Conservation (phyloP, 306 rosid genomes). For the Casuarina cunninghamiana region DNA sequence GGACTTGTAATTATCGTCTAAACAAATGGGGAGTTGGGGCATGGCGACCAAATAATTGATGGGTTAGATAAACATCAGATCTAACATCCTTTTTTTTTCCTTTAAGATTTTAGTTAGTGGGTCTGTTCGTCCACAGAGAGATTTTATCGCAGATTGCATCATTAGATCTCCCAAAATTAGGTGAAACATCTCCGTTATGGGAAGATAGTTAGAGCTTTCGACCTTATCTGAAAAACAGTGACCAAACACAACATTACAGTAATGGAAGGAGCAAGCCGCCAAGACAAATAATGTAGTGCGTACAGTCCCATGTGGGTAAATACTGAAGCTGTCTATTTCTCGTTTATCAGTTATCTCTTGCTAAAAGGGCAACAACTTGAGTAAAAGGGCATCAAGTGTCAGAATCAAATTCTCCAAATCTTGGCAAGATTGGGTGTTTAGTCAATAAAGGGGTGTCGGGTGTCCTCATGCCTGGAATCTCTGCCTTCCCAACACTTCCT, state of each 20-base stretch:
- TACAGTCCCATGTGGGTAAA: slow-evolving; percentile 45
- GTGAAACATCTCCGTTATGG: not conserved
- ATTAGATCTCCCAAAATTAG: not conserved
- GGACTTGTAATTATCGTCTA: slow-evolving; percentile 12
- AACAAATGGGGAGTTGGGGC: slow-evolving; percentile 17
- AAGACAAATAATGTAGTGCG: slow-evolving; percentile 27
- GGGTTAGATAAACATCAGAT: slow-evolving; percentile 41
- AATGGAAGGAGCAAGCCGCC: slow-evolving; percentile 36
- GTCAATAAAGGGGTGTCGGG: not conserved
- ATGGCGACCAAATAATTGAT: slow-evolving; percentile 28
- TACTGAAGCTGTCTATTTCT: slow-evolving; percentile 26
- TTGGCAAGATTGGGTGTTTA: slow-evolving; percentile 17
- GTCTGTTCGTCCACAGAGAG: slow-evolving; percentile 26
- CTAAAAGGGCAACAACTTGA: slow-evolving; percentile 4
- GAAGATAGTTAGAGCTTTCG: slow-evolving; percentile 2
- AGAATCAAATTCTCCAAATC: slow-evolving; percentile 14
- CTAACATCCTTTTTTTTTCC: slow-evolving; percentile 15
- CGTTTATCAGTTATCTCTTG: not conserved
- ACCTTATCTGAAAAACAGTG: slow-evolving; percentile 6
- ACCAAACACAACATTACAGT: slow-evolving; percentile 26
- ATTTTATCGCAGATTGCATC: slow-evolving; percentile 34
- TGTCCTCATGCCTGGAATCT: too few relatives aligned
- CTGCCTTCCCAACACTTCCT: not conserved
- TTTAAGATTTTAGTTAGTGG: slow-evolving; percentile 20
- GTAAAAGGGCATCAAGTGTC: slow-evolving; percentile 21